phyloP scores from a whole-genome alignment of 1,139 yeast species.

The Diutina sp. region DNA sequence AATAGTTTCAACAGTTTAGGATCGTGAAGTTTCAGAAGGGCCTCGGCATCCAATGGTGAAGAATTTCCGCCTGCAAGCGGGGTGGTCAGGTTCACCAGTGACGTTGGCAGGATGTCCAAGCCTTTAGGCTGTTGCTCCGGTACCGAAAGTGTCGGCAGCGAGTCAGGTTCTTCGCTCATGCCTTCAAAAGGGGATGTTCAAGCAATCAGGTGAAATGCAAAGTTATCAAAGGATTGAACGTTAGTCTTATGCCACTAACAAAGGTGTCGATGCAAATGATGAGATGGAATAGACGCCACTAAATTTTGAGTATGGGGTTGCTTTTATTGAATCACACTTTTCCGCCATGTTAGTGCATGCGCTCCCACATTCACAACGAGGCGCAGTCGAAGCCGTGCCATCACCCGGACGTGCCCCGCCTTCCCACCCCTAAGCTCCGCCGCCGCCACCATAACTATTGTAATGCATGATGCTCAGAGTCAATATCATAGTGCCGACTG shows the following conservation, averaged over 20 bases:
- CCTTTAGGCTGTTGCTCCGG: not conserved
- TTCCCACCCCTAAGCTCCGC: not conserved
- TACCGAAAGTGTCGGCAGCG: not conserved
- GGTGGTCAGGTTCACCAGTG: not conserved
- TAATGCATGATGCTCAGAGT: not conserved
- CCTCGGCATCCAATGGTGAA: not conserved
- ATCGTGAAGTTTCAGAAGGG: conserved; percentile 24
- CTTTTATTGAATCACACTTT: not conserved
- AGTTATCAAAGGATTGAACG: not conserved
- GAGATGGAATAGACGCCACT: not conserved
- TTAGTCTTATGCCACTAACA: not conserved
- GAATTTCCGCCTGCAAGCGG: not conserved
- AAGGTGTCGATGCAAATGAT: not conserved
- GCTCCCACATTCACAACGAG: not conserved
- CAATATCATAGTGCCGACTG: not conserved
- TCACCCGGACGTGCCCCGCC: not conserved
- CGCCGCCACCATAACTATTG: not conserved
- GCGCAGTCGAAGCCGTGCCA: not conserved
- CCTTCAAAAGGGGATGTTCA: not conserved
- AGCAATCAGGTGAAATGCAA: not conserved
- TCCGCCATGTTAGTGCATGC: not conserved
- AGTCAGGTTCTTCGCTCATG: not conserved
- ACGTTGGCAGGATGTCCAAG: not conserved
- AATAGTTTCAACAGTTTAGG: conserved; percentile 36
- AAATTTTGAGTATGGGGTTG: not conserved